Conservation (phyloP, 768 basidiomycete genomes). For the Glaciozyma martinii region DNA sequence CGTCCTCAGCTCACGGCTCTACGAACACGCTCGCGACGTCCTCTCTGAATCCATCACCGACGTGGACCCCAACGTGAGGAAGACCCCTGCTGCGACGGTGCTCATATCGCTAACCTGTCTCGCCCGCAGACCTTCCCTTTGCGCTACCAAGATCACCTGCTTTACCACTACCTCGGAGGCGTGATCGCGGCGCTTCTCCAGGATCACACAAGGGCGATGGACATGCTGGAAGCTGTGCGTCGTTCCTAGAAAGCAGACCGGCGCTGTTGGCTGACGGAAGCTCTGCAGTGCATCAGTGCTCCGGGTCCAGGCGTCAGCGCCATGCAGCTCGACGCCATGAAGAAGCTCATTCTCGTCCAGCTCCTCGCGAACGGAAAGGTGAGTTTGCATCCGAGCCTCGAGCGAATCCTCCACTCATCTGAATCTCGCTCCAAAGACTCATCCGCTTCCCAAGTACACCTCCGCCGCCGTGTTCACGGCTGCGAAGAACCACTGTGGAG, state of each 20-base stretch:
- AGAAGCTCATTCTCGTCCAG: slow-evolving; percentile 71
- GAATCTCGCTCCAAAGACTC: slow-evolving; percentile 10
- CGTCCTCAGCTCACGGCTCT: slow-evolving; percentile 53
- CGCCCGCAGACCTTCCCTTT: slow-evolving; percentile 45
- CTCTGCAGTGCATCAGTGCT: slow-evolving; percentile 45
- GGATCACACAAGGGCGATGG: slow-evolving; percentile 60
- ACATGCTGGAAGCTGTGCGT: slow-evolving; percentile 68
- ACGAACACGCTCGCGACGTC: slow-evolving; percentile 53
- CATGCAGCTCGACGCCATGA: slow-evolving; percentile 75
- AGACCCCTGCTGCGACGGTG: slow-evolving; percentile 25
- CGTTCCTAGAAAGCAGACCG: no score
- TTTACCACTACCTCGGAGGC: slow-evolving; percentile 78
- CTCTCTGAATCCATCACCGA: slow-evolving; percentile 57
- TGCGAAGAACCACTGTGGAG: slow-evolving; percentile 51
- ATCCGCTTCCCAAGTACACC: slow-evolving; percentile 63
- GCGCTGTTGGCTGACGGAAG: slow-evolving; percentile 37
- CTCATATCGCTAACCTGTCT: slow-evolving; percentile 35
- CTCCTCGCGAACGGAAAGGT: slow-evolving; percentile 69
- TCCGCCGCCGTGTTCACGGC: slow-evolving; percentile 51
- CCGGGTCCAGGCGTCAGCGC: slow-evolving; percentile 48
- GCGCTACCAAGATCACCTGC: slow-evolving; percentile 65
- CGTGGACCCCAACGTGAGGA: slow-evolving; percentile 45
- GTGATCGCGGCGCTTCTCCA: slow-evolving; percentile 58
- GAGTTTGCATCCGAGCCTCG: slow-evolving; percentile 8
- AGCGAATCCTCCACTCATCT: background rate